Evolutionary conservation across 352 stramenopile genomes (phyloP).

Genomic region (Phytopythium litorale): DNA sequence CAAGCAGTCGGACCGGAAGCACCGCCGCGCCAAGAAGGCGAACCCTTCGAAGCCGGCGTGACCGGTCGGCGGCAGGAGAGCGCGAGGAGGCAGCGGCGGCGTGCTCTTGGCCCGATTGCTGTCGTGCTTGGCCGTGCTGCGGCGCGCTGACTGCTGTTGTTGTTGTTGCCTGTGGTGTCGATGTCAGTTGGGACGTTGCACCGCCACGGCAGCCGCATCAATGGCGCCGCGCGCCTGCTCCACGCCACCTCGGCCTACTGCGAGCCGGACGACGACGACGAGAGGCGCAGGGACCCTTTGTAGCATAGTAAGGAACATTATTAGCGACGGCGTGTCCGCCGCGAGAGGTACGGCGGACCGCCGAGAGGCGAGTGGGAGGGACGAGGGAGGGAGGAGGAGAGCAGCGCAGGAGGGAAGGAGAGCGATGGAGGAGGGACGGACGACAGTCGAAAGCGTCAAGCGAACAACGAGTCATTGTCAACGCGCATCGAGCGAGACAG

Average conservation of each 20-base stretch:
- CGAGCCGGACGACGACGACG: not conserved
- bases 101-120: not conserved
- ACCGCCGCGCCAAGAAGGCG: slow-evolving; percentile 24
- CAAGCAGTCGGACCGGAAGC: slow-evolving; percentile 44
- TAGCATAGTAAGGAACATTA: slow-evolving; percentile 8
- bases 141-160: not conserved
- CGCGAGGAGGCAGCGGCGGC: not conserved
- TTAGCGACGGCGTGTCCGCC: not conserved
- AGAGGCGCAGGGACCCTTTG: slow-evolving; percentile 3
- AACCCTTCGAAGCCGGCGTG: slow-evolving; percentile 1
- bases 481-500: too few relatives aligned
- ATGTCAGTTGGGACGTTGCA: slow-evolving; percentile 1
- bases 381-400: not conserved
- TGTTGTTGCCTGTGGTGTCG: slow-evolving; percentile 6
- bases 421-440: too few relatives aligned
- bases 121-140: not conserved
- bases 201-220: not conserved
- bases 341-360: not conserved
- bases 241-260: not conserved
- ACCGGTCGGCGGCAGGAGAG: not conserved
- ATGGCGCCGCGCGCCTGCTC: not conserved
- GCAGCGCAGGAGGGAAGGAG: not conserved
- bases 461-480: too few relatives aligned
- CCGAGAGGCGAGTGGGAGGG: not conserved
- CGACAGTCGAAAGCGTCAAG: too few relatives aligned